Base-by-base conservation (phyloP, 2,329 filamentous ascomycete genomes). In the Sphaerostilbella broomeana region DNA sequence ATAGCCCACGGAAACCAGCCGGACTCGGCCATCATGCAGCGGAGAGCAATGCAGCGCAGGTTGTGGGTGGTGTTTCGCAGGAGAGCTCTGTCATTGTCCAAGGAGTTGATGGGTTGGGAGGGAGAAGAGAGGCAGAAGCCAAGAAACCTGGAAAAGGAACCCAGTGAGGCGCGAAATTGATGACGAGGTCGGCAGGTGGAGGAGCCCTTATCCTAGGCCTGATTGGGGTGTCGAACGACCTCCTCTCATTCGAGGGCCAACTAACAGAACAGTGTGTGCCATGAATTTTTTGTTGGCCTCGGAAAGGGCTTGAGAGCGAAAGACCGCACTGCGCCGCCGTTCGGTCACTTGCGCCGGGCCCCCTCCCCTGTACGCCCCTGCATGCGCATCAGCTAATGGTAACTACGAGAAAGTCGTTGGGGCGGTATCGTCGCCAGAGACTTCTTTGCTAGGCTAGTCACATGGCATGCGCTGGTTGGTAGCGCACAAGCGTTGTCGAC, bases 1-100 rank as follows among this genome's bases (percentile, higher is more conserved):
- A 75, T 64, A 56, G 72, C 70, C 73, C 74, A 77, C 61, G 73
- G 67, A 43, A 71, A 63, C 53, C 64, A 64, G 51, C 67, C 63
- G 49, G 67, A 65, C 57, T 70, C 66, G 55, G 66, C 63, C 72
- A 75, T 76, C 57, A 51, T 60, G 56, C 46, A 55, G 52, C 47
- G 46, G 48, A 51, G 50, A 35, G 40, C 32, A 38, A 43, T 32
- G 44, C 40, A 45, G 46, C 38, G 42, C 40, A 36, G 39, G 38
- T 43, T 28, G 41, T 46, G 43, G 30, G 24, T 25, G 29, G 30
- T 22, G 29, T 28, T 18, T 28, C 30, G 29, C 24, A 15, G 19
- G 15, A 30, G 33, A n/a, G 21, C 32, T 13, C 9, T 11, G 33
- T 25, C 33, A 36, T 36, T 9, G 38, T 7, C 7, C 13, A 19